Conservation (phyloP, 192 early-diverging fungal species). For the Coemansia sp. region DNA sequence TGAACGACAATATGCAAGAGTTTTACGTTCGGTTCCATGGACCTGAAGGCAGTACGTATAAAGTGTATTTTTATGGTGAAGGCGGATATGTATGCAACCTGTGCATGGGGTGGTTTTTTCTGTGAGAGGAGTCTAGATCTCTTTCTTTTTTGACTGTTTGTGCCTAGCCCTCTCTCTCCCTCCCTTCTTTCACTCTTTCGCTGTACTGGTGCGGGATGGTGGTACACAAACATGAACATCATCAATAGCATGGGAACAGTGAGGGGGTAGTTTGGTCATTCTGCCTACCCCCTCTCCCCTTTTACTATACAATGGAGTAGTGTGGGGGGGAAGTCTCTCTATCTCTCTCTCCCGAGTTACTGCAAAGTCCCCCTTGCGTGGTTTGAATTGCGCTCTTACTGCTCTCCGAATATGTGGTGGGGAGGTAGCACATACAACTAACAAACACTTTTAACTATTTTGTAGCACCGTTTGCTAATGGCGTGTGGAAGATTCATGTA, state of each 20-base stretch:
- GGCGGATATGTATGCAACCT: background rate
- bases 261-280: background rate
- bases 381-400: background rate
- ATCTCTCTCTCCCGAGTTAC: background rate
- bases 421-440: background rate
- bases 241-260: background rate
- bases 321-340: background rate
- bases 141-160: background rate
- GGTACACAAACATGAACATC: background rate
- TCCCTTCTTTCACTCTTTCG: background rate
- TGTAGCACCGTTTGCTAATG: conserved; percentile 88
- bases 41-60: conserved; percentile 84
- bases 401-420: background rate
- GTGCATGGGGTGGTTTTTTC: background rate
- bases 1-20: conserved; percentile 99
- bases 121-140: background rate
- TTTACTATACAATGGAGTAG: background rate
- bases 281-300: background rate
- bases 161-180: background rate
- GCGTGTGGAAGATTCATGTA: conserved; percentile 97
- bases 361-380: background rate
- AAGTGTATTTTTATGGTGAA: background rate
- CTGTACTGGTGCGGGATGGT: background rate
- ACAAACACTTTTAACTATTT: background rate
- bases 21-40: conserved; percentile 94